Conservation (phyloP, 768 basidiomycete genomes). For the Leucogyrophana mollusca region DNA sequence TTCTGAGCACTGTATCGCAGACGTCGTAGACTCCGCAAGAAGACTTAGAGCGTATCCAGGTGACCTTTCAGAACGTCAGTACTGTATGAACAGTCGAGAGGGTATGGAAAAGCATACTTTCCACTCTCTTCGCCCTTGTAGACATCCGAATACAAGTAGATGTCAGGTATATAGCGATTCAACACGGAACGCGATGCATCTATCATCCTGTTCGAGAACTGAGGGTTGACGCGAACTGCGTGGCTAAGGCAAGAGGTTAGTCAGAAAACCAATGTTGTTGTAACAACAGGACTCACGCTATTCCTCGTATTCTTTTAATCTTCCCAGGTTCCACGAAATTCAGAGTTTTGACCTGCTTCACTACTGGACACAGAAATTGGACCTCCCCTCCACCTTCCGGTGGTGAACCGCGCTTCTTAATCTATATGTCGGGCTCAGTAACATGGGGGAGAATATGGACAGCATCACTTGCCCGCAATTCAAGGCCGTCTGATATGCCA, state of each 20-base stretch:
- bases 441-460: background rate
- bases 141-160: constrained; percentile 97
- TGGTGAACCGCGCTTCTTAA: constrained; percentile 90
- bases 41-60: constrained; percentile 94
- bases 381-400: constrained; percentile 93
- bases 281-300: constrained; percentile 66
- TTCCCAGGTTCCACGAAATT: constrained; percentile 92
- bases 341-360: constrained; percentile 88
- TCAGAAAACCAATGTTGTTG: constrained; percentile 3
- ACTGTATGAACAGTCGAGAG: background rate
- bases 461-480: constrained; percentile 62
- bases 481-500: constrained; percentile 86
- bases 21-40: constrained; percentile 89
- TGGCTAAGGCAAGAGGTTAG: constrained; percentile 53
- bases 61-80: constrained; percentile 52
- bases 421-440: constrained; percentile 43
- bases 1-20: constrained; percentile 85
- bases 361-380: constrained; percentile 88
- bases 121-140: constrained; percentile 98
- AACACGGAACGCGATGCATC: constrained; percentile 90
- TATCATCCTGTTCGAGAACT: constrained; percentile 97
- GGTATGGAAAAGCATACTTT: constrained; percentile 61
- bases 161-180: constrained; percentile 96
- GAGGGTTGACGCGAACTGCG: constrained; percentile 94
- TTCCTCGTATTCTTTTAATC: constrained; percentile 92